Base-by-base conservation (phyloP, 129 eudicot species). In the Pittosporum tobira region DNA sequence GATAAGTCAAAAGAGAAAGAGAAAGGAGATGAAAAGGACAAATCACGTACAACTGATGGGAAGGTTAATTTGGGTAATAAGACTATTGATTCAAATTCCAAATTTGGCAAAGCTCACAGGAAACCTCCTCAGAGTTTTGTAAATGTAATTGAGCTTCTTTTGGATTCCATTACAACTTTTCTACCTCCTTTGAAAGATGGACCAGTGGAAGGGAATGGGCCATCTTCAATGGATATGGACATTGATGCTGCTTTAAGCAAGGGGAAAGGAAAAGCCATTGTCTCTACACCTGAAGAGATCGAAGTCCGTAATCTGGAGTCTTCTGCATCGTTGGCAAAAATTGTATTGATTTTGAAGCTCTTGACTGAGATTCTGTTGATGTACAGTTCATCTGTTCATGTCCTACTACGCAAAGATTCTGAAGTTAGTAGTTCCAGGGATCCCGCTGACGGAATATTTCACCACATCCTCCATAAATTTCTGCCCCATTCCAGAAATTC, bases 241-340 rank as follows among this genome's bases (percentile, higher is more conserved):
- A 80, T 93, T 62, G 99, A 93, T 73, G 77, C 68, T 64, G 70
- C 81, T 25, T 51, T 56, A 16, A 76, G 60, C 23, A 93, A 93
- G 73, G 85, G 90, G 16, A 93, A 91, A 72, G 99, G 99, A 57
- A 93, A 93, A 66, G 96, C 88, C 48, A 44, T 86, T 68, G 88
- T 69, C 14, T 69, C 85, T 27, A 60, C 31, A 38, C 45, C 90
- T 51, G 94, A 78, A 51, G 93, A 67, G 47, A 74, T 38, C 43
- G 89, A 69, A 62, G 76, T 69, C 26, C 54, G 30, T 48, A 66
- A 61, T 51, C 94, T 80, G 65, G 99, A 93, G 25, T 71, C 74
- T 44, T 87, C 86, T 56, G 94, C 89, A 51, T 71, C 79, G 9
- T 67, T 87, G 85, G 99, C 91, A 15, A 87, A 87, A 71, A 74